Evolutionary conservation across 2,329 filamentous ascomycete species (phyloP), one percentile per base, ranked within the genome.

Genomic region (Fusarium sp.): DNA sequence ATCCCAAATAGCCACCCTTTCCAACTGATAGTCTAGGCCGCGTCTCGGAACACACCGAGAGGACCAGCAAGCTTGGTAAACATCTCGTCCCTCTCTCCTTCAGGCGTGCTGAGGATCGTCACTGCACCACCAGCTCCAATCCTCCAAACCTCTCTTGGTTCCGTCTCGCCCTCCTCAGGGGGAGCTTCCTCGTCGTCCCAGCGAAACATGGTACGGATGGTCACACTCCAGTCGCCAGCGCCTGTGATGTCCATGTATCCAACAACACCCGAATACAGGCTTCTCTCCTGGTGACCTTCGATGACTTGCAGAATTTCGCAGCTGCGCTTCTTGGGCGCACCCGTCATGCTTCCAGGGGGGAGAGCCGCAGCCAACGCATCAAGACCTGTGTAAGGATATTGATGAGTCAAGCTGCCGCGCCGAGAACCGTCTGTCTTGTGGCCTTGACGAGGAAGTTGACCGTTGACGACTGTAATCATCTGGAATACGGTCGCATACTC

Each of bases 311-410:
- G 86, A 56, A 98, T 89, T 85, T 97, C 92, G 81, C 96, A 98
- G 73, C 93, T 96, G 57, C 96, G 90, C 83, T 96, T 95, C 86
- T 98, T 98, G 0, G 96, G 97, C 1, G 96, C 96, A 8, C 97
- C 97, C 2, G 96, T 98, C 97, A 98, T 98, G 78, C 93, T 96
- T 0, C 97, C 96, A 0, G 97, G 95, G 0, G 97, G 96, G 1
- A 98, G 87, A 57, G 92, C 93, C 8, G 91, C 88, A 0, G 93
- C 90, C 0, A 98, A 89, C 5, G 96, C 92, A 68, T 96, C 92
- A 38, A 97, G 85, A 2, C 93, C 94, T 0, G 91, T 90, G 68
- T 88, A 86, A 3, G 70, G 68, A 20, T 52, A 73, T 4, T 60
- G 72, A 3, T 52, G 36, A 18, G 66, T 65, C 5, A 61, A 50